Conservation (phyloP, 805 yeast genomes). For the Grigorovia yakushimaensis region DNA sequence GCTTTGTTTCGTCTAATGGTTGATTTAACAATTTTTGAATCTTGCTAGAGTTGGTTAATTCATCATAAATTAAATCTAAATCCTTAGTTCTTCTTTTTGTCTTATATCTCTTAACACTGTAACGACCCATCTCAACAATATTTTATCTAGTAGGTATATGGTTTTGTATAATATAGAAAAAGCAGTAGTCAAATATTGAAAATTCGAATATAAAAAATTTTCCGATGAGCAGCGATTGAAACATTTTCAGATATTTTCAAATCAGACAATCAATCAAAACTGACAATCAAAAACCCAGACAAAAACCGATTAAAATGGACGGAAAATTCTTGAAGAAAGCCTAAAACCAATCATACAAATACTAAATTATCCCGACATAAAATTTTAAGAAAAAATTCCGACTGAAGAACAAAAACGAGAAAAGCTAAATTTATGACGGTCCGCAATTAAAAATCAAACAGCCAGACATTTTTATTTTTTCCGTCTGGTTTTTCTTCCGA, state of each 20-base stretch:
- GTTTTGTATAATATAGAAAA: too few species aligned
- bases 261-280: too few species aligned
- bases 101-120: conserved; percentile 76
- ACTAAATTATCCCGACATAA: too few species aligned
- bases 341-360: too few species aligned
- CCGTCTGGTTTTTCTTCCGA: background rate
- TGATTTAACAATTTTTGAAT: conserved; percentile 65
- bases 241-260: too few species aligned
- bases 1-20: conserved; percentile 77
- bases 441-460: background rate
- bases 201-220: background rate
- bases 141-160: background rate
- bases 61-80: conserved; percentile 71
- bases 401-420: too few species aligned
- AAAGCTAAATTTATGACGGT: background rate
- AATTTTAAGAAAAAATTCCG: background rate
- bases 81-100: conserved; percentile 83
- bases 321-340: too few species aligned
- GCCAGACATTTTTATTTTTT: background rate
- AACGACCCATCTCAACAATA: conserved; percentile 59
- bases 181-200: too few species aligned
- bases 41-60: conserved; percentile 54
- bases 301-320: too few species aligned
- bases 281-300: too few species aligned
- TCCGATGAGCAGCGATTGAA: background rate